Percentiles rank a stretch among this genome's conserved stretches.
phyloP scores from a whole-genome alignment of 371 early-diverging fungal genomes.

The Smittium culicis region DNA sequence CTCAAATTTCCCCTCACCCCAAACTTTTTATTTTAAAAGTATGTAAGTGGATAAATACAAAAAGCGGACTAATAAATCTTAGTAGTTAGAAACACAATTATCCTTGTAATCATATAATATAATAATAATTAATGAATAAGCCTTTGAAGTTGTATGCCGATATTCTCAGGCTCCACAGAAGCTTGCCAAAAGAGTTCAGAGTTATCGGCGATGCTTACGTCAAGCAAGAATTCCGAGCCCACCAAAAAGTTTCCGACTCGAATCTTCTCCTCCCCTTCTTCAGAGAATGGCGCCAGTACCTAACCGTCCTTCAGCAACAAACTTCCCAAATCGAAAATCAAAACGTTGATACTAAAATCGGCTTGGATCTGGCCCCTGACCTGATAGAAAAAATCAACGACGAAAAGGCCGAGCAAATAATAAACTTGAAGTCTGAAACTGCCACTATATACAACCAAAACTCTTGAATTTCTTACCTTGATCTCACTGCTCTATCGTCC shows the following conservation, averaged over 20 bases:
- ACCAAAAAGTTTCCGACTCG: slow-evolving; percentile 22
- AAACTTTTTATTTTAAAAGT: no score
- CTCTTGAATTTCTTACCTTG: no score
- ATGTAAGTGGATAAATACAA: no score
- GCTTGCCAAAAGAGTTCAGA: slow-evolving; percentile 26
- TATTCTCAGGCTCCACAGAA: slow-evolving; percentile 24
- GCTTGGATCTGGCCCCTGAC: slow-evolving; percentile 16
- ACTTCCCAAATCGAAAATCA: neutral
- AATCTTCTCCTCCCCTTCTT: slow-evolving; percentile 24
- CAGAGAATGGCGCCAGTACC: slow-evolving; percentile 24
- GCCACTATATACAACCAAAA: neutral
- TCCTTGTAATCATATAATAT: no score
- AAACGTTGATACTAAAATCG: neutral
- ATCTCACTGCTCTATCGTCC: no score
- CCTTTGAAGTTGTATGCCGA: slow-evolving; percentile 21
- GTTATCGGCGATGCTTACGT: slow-evolving; percentile 33
- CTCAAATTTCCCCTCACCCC: no score
- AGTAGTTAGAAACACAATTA: no score
- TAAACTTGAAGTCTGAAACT: slow-evolving; percentile 25
- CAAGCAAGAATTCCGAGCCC: slow-evolving; percentile 27
- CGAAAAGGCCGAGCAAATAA: slow-evolving; percentile 31
- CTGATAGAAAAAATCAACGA: slow-evolving; percentile 26
- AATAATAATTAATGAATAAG: slow-evolving; percentile 16
- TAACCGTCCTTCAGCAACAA: slow-evolving; percentile 18
- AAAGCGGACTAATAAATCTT: no score